A percentile compares a stretch with the other conserved stretches of the same genome.
These are phyloP conservation scores for Backusella circina DNA, from an alignment of 192 early-diverging fungal species.

Conservation along the genomic window DNA sequence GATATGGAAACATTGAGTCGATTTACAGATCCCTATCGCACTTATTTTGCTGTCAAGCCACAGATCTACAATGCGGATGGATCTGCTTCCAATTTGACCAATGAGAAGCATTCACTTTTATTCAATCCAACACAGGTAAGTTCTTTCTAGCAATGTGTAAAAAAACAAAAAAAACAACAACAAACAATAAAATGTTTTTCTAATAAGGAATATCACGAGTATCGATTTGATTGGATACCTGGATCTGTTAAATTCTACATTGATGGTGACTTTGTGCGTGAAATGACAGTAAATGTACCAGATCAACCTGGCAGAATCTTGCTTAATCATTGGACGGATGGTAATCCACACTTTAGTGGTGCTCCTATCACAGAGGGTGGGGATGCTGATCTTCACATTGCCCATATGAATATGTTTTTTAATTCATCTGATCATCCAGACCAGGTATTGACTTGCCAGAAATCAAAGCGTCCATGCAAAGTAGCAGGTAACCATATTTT, in stretches of 20 bases:
- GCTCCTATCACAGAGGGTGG: not conserved
- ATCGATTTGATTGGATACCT: constrained; percentile 37
- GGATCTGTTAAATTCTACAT: constrained; percentile 26
- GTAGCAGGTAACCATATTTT: constrained; percentile 10
- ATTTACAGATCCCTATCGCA: constrained; percentile 11
- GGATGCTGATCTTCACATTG: constrained; percentile 9
- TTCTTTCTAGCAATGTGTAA: not conserved
- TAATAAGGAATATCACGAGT: constrained; percentile 30
- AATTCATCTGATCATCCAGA: constrained; percentile 15
- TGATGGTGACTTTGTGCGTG: constrained; percentile 3
- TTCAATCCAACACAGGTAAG: constrained; percentile 19
- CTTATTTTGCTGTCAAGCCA: constrained; percentile 31
- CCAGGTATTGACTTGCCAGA: not conserved
- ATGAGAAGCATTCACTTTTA: not conserved
- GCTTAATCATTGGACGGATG: constrained; percentile 36
- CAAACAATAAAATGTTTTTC: not conserved
- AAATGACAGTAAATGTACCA: constrained; percentile 30
- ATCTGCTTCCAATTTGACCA: constrained; percentile 17
- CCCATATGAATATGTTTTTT: constrained; percentile 31
- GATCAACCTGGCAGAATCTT: constrained; percentile 22
- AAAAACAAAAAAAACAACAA: not conserved
- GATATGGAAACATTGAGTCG: constrained; percentile 32
- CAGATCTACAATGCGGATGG: constrained; percentile 31
- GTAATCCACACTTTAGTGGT: constrained; percentile 30
- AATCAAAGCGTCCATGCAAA: constrained; percentile 9